Evolutionary conservation across 2,329 filamentous ascomycete species (phyloP).

Genomic region (Neurospora sp.): DNA sequence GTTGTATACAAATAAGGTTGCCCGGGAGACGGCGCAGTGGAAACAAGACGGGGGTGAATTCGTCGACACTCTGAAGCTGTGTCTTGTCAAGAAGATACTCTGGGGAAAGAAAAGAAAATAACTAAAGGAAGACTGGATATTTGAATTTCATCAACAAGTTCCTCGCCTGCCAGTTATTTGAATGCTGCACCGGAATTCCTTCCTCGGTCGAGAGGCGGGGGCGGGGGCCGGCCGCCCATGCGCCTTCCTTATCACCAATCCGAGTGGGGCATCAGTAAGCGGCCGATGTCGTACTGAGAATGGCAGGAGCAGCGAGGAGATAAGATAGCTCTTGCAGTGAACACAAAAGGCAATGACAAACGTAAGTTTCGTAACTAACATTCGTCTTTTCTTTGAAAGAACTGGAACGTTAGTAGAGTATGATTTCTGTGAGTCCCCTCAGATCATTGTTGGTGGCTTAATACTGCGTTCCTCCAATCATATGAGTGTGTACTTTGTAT

Average conservation of each 20-base stretch:
- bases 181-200: not conserved
- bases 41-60: not conserved
- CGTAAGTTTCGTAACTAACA: not conserved
- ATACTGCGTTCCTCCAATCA: not conserved
- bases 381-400: not conserved
- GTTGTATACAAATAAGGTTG: not conserved
- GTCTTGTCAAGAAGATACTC: not conserved
- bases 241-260: not conserved
- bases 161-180: not conserved
- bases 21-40: not conserved
- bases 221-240: not conserved
- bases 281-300: not conserved
- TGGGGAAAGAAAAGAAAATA: not conserved
- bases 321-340: not conserved
- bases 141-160: not conserved
- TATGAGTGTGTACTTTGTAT: not conserved
- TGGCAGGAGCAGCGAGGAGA: conserved; percentile 5
- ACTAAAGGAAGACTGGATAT: not conserved
- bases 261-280: not conserved
- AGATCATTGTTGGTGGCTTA: not conserved
- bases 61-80: not conserved
- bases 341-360: not conserved
- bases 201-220: not conserved
- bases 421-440: not conserved
- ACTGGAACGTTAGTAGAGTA: not conserved